phyloP scores from a whole-genome alignment of 1,284 basidiomycete genomes.

The Lignosus rhinocerotis region DNA sequence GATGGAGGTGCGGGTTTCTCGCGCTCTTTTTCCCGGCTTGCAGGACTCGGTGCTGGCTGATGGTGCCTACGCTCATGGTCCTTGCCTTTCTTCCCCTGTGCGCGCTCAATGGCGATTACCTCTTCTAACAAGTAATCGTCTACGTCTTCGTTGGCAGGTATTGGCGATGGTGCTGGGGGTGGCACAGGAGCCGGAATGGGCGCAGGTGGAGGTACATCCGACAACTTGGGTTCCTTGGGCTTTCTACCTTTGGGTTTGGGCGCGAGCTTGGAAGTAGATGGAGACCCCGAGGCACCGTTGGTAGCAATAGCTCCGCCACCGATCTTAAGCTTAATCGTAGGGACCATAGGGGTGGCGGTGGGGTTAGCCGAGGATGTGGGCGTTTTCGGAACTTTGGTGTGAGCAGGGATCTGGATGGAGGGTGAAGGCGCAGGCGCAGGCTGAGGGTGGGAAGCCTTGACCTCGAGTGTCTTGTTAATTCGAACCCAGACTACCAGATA shows the following conservation, averaged over 20 bases:
- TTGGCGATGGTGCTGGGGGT: neutral
- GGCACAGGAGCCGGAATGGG: slow-evolving; percentile 37
- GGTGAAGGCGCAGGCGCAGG: slow-evolving; percentile 19
- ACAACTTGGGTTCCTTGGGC: slow-evolving; percentile 40
- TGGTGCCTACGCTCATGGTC: slow-evolving; percentile 15
- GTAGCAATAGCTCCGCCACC: slow-evolving; percentile 33
- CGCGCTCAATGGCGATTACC: slow-evolving; percentile 76
- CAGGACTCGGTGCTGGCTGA: slow-evolving; percentile 5
- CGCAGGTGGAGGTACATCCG: slow-evolving; percentile 54
- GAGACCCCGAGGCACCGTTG: slow-evolving; percentile 19
- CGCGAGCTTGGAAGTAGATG: slow-evolving; percentile 26
- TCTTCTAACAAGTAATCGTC: slow-evolving; percentile 81
- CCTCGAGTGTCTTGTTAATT: slow-evolving; percentile 75
- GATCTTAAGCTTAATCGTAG: slow-evolving; percentile 60
- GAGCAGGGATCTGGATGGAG: slow-evolving; percentile 21
- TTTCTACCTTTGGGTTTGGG: slow-evolving; percentile 48
- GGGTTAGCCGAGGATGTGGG: slow-evolving; percentile 35
- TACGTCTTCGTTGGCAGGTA: slow-evolving; percentile 33
- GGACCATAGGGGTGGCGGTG: slow-evolving; percentile 36
- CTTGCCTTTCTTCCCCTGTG: slow-evolving; percentile 49
- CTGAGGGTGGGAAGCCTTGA: slow-evolving; percentile 40
- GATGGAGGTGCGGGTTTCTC: slow-evolving; percentile 10
- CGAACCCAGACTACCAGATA: slow-evolving; percentile 63
- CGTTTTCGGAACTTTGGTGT: slow-evolving; percentile 27
- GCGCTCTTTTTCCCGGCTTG: slow-evolving; percentile 23